Base-by-base conservation (phyloP, 345 rosid genomes). In the Cardamine occulta region DNA sequence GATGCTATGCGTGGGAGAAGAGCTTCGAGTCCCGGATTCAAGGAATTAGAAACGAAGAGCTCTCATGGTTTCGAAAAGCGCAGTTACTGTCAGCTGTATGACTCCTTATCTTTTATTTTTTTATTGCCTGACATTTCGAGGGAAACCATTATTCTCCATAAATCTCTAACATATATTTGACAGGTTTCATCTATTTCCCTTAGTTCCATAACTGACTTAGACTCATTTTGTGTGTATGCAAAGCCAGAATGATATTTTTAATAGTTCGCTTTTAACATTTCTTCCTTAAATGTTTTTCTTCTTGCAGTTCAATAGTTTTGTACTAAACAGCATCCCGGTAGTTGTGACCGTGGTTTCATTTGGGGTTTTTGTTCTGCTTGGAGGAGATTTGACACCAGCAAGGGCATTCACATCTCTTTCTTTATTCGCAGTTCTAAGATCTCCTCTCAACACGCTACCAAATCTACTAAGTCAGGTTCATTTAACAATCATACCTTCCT, bases 401-500 rank as follows among this genome's bases (percentile, higher is more conserved):
- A 88, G 89, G 73, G 97, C 99, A 70, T 95, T 95, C 82, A 92
- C 99, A 66, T 95, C 99, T 29, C 96, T 95, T 42, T 95, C 99
- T 69, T 83, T 95, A 31, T 95, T 95, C 56, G 84, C 97, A 49
- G 81, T 95, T 71, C 84, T 95, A 35, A 87, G 93, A 60, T 77
- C 80, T 73, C 97, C 97, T 77, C 81, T 95, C 70, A 88, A 89
- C 74, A 82, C 84, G 88, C 91, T 95, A 74, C 97, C 97, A 42
- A 95, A 90, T 73, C 82, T 90, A 67, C 85, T 92, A 62, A 90
- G 93, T 72, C 96, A 90, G 97, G 97, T 95, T 62, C 55, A 42
- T 47, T 63, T 23, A n/a, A n/a, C 48, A 65, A 19, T 3, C 40
- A 32, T 8, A 6, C 37, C 52, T 6, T 3, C 62, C 73, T 64